These are phyloP conservation scores for Fusarium sp. DNA, from an alignment of 2,329 filamentous ascomycete species.

Conservation along the genomic window DNA sequence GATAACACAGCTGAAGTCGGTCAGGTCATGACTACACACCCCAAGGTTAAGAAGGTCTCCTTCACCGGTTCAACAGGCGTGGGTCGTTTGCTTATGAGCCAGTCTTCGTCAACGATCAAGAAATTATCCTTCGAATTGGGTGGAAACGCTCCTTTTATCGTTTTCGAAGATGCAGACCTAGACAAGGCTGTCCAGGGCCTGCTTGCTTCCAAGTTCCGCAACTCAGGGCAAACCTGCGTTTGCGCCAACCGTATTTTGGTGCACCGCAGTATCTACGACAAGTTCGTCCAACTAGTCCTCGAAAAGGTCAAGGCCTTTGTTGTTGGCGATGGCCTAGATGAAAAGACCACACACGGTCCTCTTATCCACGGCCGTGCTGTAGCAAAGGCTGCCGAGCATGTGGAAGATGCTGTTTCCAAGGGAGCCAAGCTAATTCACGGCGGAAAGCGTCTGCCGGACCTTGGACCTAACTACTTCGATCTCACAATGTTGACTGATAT, in stretches of 20 bases:
- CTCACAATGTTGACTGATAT: constrained; percentile 77
- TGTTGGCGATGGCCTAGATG: constrained; percentile 67
- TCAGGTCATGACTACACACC: constrained; percentile 59
- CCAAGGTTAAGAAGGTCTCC: constrained; percentile 73
- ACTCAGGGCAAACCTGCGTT: constrained; percentile 79
- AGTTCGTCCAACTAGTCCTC: constrained; percentile 63
- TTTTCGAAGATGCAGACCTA: constrained; percentile 81
- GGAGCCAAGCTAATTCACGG: constrained; percentile 70
- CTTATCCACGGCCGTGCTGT: constrained; percentile 75
- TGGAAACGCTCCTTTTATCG: constrained; percentile 81
- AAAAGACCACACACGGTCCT: constrained; percentile 70
- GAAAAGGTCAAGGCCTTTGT: constrained; percentile 69
- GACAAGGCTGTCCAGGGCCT: constrained; percentile 75
- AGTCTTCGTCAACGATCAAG: constrained; percentile 76
- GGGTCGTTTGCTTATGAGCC: constrained; percentile 72
- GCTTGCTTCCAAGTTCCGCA: constrained; percentile 77
- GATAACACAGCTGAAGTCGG: constrained; percentile 84
- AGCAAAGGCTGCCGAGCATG: constrained; percentile 71
- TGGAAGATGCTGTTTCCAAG: constrained; percentile 72
- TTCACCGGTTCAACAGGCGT: constrained; percentile 73
- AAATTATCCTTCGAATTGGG: constrained; percentile 81
- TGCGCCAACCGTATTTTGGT: constrained; percentile 72
- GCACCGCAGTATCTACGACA: constrained; percentile 70
- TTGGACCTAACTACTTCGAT: constrained; percentile 76
- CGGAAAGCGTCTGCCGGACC: constrained; percentile 67